phyloP scores from a whole-genome alignment of 129 eudicot genomes.

The Chrysanthemum lavandulifolium region DNA sequence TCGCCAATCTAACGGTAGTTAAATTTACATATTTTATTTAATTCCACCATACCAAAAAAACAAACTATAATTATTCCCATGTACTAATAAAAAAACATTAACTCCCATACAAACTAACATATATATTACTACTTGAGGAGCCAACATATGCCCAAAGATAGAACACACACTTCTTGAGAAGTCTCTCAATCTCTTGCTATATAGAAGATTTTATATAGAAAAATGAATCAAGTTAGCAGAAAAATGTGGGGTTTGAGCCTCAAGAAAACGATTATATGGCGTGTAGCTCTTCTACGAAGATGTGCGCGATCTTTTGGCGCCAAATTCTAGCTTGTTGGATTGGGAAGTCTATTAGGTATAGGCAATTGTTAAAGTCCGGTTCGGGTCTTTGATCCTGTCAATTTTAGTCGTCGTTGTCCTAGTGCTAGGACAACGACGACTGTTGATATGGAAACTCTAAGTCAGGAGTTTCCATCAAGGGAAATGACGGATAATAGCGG shows the following conservation, averaged over 20 bases:
- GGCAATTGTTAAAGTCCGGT: constrained; percentile 29
- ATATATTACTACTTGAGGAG: constrained; percentile 15
- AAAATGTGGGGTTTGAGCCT: constrained; percentile 26
- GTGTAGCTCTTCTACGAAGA: constrained; percentile 39
- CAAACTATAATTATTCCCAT: not conserved
- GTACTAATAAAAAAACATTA: not conserved
- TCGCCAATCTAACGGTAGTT: constrained; percentile 38
- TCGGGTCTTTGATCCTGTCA: constrained; percentile 18
- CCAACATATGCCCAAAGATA: constrained; percentile 1
- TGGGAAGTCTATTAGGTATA: constrained; percentile 31
- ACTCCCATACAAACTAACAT: constrained; percentile 12
- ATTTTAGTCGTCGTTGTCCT: constrained; percentile 4
- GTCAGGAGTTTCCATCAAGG: constrained; percentile 10
- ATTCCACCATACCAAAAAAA: not conserved
- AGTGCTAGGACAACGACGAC: not conserved
- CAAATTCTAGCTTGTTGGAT: constrained; percentile 52
- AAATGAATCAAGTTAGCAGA: constrained; percentile 37
- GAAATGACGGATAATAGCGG: constrained; percentile 17
- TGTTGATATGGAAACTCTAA: not conserved
- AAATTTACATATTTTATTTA: constrained; percentile 15
- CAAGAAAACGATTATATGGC: constrained; percentile 40
- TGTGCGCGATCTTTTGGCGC: constrained; percentile 45
- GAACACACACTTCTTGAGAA: constrained; percentile 13
- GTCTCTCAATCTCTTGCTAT: not conserved
- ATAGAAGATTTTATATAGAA: not conserved